Percentiles rank a stretch among this genome's conserved stretches.
Evolutionary conservation across 768 basidiomycete species (phyloP).

Genomic region (Lactifluus pinguis): DNA sequence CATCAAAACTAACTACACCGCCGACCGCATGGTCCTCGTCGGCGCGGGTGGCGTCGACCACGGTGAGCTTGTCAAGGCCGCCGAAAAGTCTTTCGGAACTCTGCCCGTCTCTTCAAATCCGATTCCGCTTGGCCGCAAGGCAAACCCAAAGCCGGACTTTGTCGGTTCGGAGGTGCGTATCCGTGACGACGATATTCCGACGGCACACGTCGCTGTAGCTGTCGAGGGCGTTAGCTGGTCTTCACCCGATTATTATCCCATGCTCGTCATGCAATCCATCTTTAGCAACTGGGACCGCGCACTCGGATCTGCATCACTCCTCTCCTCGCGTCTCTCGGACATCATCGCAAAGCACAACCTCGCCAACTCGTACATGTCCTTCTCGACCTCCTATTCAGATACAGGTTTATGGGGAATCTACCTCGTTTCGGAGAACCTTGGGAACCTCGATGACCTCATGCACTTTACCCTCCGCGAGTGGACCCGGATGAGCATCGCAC

Average conservation of each 20-base stretch:
- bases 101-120: conserved; percentile 85
- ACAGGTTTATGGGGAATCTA: conserved; percentile 99
- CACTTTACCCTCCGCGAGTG: conserved; percentile 96
- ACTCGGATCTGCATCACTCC: conserved; percentile 80
- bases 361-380: conserved; percentile 98
- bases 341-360: conserved; percentile 89
- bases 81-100: conserved; percentile 84
- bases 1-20: conserved; percentile 96
- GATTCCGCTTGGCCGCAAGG: conserved; percentile 74
- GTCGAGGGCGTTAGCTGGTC: conserved; percentile 98
- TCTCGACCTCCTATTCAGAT: conserved; percentile 97
- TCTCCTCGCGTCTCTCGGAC: conserved; percentile 86
- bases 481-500: conserved; percentile 87
- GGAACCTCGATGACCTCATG: conserved; percentile 85
- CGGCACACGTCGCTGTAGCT: conserved; percentile 90
- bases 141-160: conserved; percentile 73
- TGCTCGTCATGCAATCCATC: conserved; percentile 97
- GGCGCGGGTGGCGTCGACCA: conserved; percentile 95
- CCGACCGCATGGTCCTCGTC: conserved; percentile 98
- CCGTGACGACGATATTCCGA: conserved; percentile 83
- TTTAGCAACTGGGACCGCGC: conserved; percentile 99
- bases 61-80: conserved; percentile 84
- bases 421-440: conserved; percentile 88
- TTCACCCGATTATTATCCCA: conserved; percentile 97
- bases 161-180: conserved; percentile 92